Base-by-base conservation (phyloP, 495 filamentous ascomycete species). In the Neurospora hispaniola region DNA sequence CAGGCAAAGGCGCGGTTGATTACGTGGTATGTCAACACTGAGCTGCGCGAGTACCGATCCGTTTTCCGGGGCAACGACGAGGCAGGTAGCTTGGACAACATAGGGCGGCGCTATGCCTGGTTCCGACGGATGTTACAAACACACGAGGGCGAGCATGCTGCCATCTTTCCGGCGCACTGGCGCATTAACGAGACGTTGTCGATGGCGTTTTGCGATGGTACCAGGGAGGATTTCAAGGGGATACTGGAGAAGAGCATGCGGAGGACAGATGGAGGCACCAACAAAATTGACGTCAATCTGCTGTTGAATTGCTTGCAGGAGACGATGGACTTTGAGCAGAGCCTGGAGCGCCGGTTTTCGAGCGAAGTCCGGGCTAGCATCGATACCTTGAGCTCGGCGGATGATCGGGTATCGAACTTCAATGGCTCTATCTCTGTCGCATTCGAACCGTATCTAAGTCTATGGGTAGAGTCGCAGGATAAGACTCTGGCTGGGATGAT, bases 1-100 rank as follows among this genome's bases (percentile, higher is more conserved):
- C 91, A 91, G 79, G 95, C 96, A 48, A 88, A 90, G 75, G 87
- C 92, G 3, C 85, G 96, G 71, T 81, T 99, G 35, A 87, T 98
- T 74, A 96, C 91, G 35, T 99, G 96, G 96, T 99, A 99, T 79
- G 95, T 96, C 82, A 99, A 99, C 77, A 97, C 96, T 11, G 93
- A 98, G 84, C 85, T 99, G 73, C 89, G 96, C 44, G 96, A 99
- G 81, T 99, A 99, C 79, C 88, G 96, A 42, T 93, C 97, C 79
- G 91, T 99, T 4, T 99, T 99, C 82, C 86, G 93, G 31, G 95
- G 95, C 38, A 98, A 94, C 80, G 96, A 99, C 81, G 96, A 99
- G 80, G 96, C 96, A 3, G 96, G 96, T 3, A 98, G 92, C 66
- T 85, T 99, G 82, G 96, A 99, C 84, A 99, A 99, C 77, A 99